These are phyloP conservation scores for Globisporangium orthogonon DNA, from an alignment of 352 stramenopile species.

Conservation along the genomic window DNA sequence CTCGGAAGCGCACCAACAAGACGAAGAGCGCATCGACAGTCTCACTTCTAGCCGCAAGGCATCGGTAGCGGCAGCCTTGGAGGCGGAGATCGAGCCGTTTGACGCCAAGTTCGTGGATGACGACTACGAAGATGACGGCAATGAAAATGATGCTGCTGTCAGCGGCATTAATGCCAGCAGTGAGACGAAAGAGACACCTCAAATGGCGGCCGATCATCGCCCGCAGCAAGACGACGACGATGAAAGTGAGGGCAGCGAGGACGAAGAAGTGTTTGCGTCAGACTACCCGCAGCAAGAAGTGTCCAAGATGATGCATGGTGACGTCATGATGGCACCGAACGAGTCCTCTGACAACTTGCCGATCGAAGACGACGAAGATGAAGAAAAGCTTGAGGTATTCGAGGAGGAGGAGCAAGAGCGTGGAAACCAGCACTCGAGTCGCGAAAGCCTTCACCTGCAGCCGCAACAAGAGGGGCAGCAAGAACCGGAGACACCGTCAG, in stretches of 20 bases:
- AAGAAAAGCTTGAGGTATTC: slow-evolving; percentile 44
- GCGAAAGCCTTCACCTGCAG: slow-evolving; percentile 1
- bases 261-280: slow-evolving; percentile 17
- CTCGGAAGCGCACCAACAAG: neutral
- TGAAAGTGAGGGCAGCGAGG: slow-evolving; percentile 4
- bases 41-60: neutral
- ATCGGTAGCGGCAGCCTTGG: neutral
- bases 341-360: slow-evolving; percentile 3
- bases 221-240: slow-evolving; percentile 13
- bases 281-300: slow-evolving; percentile 7
- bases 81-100: slow-evolving; percentile 12
- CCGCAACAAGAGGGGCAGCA: neutral
- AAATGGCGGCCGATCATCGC: slow-evolving; percentile 7
- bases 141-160: neutral
- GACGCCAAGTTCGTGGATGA: slow-evolving; percentile 17
- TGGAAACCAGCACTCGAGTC: slow-evolving; percentile 15
- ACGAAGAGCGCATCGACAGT: neutral
- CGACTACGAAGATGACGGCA: slow-evolving; percentile 10
- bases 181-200: slow-evolving; percentile 6
- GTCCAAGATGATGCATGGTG: neutral
- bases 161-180: neutral
- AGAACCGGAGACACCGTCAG: slow-evolving; percentile 2
- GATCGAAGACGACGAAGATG: slow-evolving; percentile 21
- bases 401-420: slow-evolving; percentile 9
- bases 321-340: neutral